Conservation (phyloP, 345 rosid genomes). For the Excoecaria cochinchinensis region DNA sequence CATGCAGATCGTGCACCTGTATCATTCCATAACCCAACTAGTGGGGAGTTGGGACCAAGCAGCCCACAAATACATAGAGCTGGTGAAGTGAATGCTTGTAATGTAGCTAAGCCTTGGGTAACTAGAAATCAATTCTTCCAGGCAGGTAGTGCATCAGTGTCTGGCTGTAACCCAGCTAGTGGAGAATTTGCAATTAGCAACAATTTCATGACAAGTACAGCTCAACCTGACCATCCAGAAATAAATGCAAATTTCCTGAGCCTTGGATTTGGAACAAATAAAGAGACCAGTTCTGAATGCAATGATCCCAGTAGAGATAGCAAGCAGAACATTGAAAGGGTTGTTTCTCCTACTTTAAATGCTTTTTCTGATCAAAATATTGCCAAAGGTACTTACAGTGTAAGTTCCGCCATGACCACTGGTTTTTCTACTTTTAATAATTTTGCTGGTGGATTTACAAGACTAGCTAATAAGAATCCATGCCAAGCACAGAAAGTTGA, state of each 20-base stretch:
- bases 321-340: conserved; percentile 6
- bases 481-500: not conserved
- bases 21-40: not conserved
- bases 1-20: not conserved
- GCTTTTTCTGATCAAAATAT: conserved; percentile 12
- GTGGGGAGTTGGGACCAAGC: conserved; percentile 6
- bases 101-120: conserved; percentile 2
- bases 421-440: conserved; percentile 18
- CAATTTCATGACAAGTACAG: not conserved
- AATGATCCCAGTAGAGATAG: conserved; percentile 6
- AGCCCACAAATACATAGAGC: not conserved
- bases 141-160: not conserved
- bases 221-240: conserved; percentile 16
- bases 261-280: conserved; percentile 21
- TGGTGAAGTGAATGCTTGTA: not conserved
- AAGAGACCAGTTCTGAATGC: conserved; percentile 12
- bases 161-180: not conserved
- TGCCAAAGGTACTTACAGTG: conserved; percentile 2
- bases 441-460: conserved; percentile 10
- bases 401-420: not conserved
- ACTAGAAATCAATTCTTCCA: not conserved
- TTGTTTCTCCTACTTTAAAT: conserved; percentile 15
- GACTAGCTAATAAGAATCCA: conserved; percentile 1
- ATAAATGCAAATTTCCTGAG: conserved; percentile 29
- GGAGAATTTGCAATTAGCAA: conserved; percentile 14